Conservation (phyloP, 2,329 filamentous ascomycete genomes). For the Microcyclospora tardicrescens region DNA sequence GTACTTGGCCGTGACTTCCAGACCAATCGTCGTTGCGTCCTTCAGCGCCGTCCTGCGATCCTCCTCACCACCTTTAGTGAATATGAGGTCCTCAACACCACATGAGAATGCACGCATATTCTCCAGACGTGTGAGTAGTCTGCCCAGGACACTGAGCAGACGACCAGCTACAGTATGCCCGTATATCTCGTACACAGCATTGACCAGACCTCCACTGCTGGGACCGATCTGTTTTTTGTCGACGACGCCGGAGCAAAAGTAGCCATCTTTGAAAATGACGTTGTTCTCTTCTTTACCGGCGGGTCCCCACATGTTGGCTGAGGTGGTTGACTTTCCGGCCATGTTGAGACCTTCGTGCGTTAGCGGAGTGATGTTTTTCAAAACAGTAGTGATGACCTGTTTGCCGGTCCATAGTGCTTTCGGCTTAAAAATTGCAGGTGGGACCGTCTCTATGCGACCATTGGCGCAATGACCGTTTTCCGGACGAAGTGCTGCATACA, state of each 20-base stretch:
- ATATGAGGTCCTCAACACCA: constrained; percentile 86
- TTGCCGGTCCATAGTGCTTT: constrained; percentile 84
- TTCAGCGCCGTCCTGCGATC: constrained; percentile 55
- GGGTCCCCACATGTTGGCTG: constrained; percentile 68
- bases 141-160: constrained; percentile 75
- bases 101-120: constrained; percentile 94
- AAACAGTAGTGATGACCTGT: constrained; percentile 81
- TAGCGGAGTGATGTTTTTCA: constrained; percentile 78
- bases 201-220: constrained; percentile 72
- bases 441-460: constrained; percentile 67
- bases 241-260: constrained; percentile 78
- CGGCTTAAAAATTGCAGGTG: constrained; percentile 73
- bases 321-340: constrained; percentile 64
- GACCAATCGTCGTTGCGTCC: constrained; percentile 55
- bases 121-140: constrained; percentile 76
- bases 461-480: constrained; percentile 79
- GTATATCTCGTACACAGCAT: constrained; percentile 86
- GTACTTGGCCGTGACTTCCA: constrained; percentile 72
- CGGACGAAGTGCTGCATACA: constrained; percentile 79
- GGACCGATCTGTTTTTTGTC: constrained; percentile 94
- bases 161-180: constrained; percentile 78
- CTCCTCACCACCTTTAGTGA: constrained; percentile 68
- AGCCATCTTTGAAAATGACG: constrained; percentile 75
- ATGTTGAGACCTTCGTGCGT: constrained; percentile 68
- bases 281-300: constrained; percentile 54